Conservation (phyloP, 208 protist genomes). For the Entamoeba histolytica region DNA sequence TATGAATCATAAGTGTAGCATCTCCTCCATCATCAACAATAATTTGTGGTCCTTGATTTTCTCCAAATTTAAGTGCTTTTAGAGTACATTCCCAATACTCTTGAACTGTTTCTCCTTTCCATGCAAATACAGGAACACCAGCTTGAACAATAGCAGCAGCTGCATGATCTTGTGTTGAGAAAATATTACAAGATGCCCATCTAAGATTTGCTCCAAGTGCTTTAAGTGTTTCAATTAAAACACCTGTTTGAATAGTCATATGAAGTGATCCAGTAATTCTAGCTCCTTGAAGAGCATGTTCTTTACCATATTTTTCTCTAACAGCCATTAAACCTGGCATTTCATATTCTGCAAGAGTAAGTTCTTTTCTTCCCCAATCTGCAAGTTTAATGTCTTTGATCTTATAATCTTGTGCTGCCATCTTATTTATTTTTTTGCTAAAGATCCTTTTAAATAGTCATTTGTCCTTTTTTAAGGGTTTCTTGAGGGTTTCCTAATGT, state of each 20-base stretch:
- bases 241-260: constrained; percentile 97
- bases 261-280: constrained; percentile 91
- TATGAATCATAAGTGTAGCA: constrained; percentile 78
- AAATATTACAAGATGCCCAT: constrained; percentile 94
- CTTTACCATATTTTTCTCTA: constrained; percentile 44
- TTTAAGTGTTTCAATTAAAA: constrained; percentile 92
- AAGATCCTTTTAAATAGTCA: no score
- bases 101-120: constrained; percentile 94
- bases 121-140: constrained; percentile 86
- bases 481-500: no score
- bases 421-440: no score
- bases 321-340: constrained; percentile 96
- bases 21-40: constrained; percentile 98
- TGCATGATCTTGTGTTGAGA: constrained; percentile 88
- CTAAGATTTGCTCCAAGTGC: constrained; percentile 76
- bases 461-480: no score
- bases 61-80: constrained; percentile 57
- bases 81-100: constrained; percentile 95
- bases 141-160: constrained; percentile 64
- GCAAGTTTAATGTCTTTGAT: neutral
- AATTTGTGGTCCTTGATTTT: constrained; percentile 62
- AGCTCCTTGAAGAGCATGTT: constrained; percentile 73
- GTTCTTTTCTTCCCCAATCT: constrained; percentile 66
- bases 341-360: constrained; percentile 89
- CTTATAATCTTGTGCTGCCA: neutral